Base-by-base conservation (phyloP, 495 filamentous ascomycete genomes). In the Xylaria sp. region DNA sequence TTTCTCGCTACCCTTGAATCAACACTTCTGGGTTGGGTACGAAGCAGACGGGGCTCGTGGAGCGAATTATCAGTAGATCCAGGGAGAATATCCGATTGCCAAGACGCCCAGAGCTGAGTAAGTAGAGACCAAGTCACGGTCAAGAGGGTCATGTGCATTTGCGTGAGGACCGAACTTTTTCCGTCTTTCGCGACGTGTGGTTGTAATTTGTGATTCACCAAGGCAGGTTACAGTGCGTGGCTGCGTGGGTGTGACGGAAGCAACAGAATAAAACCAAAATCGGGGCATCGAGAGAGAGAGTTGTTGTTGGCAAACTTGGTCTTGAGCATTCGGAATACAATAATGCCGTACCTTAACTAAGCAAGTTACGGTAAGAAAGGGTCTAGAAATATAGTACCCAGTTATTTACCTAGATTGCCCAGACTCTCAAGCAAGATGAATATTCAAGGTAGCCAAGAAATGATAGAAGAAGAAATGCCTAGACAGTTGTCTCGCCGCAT, bases 1-100 rank as follows among this genome's bases (percentile, higher is more conserved):
- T 14, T 40, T 24, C 31, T 69, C 67, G 68, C 59, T 70, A 63
- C 68, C 68, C 17, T 43, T 6, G 17, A 43, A 26, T 40, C 58
- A 5, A 26, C 46, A 29, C 19, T 37, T 55, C 40, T 70, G 68
- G 68, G 68, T 70, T 70, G 68, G 68, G 68, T 70, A 70, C 37
- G 31, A 70, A 70, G 46, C 1, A 44, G 50, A 70, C 21, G 67
- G 57, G 33, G 19, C 67, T 48, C 24, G 29, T 40, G 50, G 52
- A 21, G 24, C 35, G 52, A 31, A 58, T 15, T 50, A 21, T 33
- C 35, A 33, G 19, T 29, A 46, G 46, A 66, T 53, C 46, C n/a
- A 17, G 26, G 29, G 29, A 26, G 63, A 40, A n/a, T 21, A n/a
- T 35, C 33, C n/a, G 24, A 33, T 14, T 50, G 64, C 64, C 64